Base-by-base conservation (phyloP, 305 asterid genomes). In the Andrographis paniculata region DNA sequence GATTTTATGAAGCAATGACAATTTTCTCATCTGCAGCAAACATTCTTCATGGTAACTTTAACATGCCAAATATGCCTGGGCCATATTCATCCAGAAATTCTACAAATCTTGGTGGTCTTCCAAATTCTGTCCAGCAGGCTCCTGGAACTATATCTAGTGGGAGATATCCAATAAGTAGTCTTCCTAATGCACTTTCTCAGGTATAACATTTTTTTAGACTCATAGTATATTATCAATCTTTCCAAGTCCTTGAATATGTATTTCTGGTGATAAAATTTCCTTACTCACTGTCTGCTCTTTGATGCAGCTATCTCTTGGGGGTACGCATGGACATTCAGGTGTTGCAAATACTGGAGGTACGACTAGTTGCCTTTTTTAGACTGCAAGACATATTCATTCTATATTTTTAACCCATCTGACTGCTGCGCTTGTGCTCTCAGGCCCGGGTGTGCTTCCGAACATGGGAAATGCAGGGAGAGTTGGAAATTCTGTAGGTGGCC, bases 161-260 rank as follows among this genome's bases (percentile, higher is more conserved):
- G 45, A 74, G 95, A 68, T 81, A 68, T 51, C 49, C 79, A 37
- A 65, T 82, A 52, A 84, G 75, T 62, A 76, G 71, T 71, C 79
- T 79, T 51, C 83, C 87, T 6, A 64, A 73, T 42, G 70, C 83
- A 45, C 79, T 79, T 68, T 77, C 95, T 52, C 94, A 88, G 94
- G 97, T 88, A 53, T 55, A 5, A 5, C 16, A 15, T 15, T 38
- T 38, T n/a, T 38, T 2, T 38, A 11, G 18, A 38, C 5, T 9
- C 6, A 14, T 16, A 11, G 2, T 3, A 6, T n/a, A 35, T 1
- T 44, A 59, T 59, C 11, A 42, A 42, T 48, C 61, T 42, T 43
- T 22, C 15, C 1, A 45, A 36, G 42, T 36, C 9, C 36, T 46
- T 47, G 14, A 43, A 40, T n/a, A 6, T 14, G 19, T 21, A 33